Base-by-base conservation (phyloP, 2,329 filamentous ascomycete species). In the Monosporascus cannonballus region DNA sequence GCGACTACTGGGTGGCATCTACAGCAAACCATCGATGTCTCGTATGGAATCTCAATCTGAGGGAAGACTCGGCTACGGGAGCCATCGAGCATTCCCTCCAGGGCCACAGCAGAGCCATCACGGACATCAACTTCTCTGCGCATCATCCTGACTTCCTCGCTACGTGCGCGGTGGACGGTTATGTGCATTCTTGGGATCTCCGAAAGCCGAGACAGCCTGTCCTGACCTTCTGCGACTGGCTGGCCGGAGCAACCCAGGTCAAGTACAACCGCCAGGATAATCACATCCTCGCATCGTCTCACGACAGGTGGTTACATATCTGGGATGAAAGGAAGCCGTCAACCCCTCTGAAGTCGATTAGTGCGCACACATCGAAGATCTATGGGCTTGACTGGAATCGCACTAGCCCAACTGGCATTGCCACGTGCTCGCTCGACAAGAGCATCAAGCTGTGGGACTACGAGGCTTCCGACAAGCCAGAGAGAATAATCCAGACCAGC, bases 311-410 rank as follows among this genome's bases (percentile, higher is more conserved):
- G 73, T 76, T 96, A 44, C 87, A 90, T 55, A 90, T 96, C 49
- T 96, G 92, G 92, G 92, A 96, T 69, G 85, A 89, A 64, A 80
- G 92, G 48, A 89, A 87, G 64, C 84, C 90, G 1, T 86, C 87
- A 3, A 79, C 84, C 54, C 91, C 92, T 5, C 72, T 96, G 44
- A 85, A 85, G 55, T 93, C 90, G 17, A 95, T 96, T 56, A 85
- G 86, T 64, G 93, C 92, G 0, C 92, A 96, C 64, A 84, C 83
- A 34, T 96, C 91, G 38, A 96, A 96, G 70, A 96, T 96, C 54
- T 96, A 96, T 66, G 93, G 93, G 27, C 77, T 96, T 36, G 93
- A 96, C 70, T 96, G 93, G 93, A 95, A 95, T 65, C 83, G 93
- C 49, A 87, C 86, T 14, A 78, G 85, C 47, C 72, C 83, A 2